Evolutionary conservation across 208 protist genomes (phyloP).

Genomic region (Jaenimonas drosophilae): DNA sequence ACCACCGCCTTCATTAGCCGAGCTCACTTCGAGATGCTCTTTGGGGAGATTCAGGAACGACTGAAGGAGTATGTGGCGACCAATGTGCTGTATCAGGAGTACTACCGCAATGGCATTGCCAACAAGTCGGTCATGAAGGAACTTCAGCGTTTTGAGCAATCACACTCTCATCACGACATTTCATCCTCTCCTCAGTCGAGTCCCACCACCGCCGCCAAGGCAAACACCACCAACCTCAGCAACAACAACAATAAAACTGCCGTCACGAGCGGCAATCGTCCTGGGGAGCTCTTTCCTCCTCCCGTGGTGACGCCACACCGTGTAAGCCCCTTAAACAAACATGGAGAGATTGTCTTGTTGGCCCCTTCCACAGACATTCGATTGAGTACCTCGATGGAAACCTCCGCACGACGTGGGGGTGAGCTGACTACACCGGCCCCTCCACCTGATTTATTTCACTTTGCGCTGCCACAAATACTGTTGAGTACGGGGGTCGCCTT

Average conservation of each 20-base stretch:
- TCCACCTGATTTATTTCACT: conserved; percentile 35
- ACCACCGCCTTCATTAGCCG: conserved; percentile 68
- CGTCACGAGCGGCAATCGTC: no score
- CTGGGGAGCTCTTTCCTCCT: no score
- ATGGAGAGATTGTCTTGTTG: no score
- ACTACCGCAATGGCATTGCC: conserved; percentile 47
- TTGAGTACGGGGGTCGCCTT: conserved; percentile 15
- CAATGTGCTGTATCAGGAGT: conserved; percentile 47
- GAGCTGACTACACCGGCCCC: background rate
- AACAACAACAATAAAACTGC: no score
- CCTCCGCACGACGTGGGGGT: background rate
- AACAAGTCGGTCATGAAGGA: conserved; percentile 53
- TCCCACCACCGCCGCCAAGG: no score
- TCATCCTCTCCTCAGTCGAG: no score
- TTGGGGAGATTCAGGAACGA: conserved; percentile 70
- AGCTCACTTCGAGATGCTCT: conserved; percentile 80
- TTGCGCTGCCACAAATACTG: conserved; percentile 20
- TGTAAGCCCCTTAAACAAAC: no score
- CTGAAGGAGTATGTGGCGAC: conserved; percentile 74
- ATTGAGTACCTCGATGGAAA: background rate
- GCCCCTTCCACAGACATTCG: no score
- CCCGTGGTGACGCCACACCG: no score
- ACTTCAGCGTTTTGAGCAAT: conserved; percentile 38
- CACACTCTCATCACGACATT: no score
- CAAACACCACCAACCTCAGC: no score